phyloP scores from a whole-genome alignment of 1,284 basidiomycete genomes.

The Clitocybe nebularis region DNA sequence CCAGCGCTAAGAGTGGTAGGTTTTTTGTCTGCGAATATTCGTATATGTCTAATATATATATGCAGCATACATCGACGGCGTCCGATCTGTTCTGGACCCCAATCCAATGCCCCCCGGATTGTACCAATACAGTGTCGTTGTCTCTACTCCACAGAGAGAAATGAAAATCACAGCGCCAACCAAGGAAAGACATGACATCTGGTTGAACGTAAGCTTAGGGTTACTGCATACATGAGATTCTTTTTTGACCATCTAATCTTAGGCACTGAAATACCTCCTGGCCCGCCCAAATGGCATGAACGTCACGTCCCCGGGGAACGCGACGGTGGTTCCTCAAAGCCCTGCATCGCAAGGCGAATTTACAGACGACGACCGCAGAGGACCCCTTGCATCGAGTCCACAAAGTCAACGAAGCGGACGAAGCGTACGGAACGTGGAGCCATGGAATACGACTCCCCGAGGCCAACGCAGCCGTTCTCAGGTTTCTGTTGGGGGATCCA shows the following conservation, averaged over 20 bases:
- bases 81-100: conserved; percentile 85
- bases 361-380: conserved; percentile 50
- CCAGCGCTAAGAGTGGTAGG: conserved; percentile 94
- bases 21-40: conserved; percentile 21
- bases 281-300: conserved; percentile 56
- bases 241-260: no score
- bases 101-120: conserved; percentile 93
- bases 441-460: conserved; percentile 71
- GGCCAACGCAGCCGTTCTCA: conserved; percentile 74
- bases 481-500: conserved; percentile 63
- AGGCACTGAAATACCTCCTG: conserved; percentile 85
- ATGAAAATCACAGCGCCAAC: conserved; percentile 97
- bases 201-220: conserved; percentile 79
- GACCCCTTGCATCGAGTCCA: conserved; percentile 51
- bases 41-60: conserved; percentile 11
- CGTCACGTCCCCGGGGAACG: conserved; percentile 41
- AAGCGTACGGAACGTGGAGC: conserved; percentile 52
- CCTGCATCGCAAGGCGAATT: conserved; percentile 50
- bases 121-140: conserved; percentile 88
- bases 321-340: conserved; percentile 43
- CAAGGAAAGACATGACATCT: conserved; percentile 94
- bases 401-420: conserved; percentile 66
- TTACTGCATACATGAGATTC: no score
- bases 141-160: conserved; percentile 90
- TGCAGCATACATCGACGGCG: conserved; percentile 93